Percentiles rank a stretch among this genome's conserved stretches.
Conservation (phyloP, 2,329 filamentous ascomycete species). For the Microsporum audouinii region DNA sequence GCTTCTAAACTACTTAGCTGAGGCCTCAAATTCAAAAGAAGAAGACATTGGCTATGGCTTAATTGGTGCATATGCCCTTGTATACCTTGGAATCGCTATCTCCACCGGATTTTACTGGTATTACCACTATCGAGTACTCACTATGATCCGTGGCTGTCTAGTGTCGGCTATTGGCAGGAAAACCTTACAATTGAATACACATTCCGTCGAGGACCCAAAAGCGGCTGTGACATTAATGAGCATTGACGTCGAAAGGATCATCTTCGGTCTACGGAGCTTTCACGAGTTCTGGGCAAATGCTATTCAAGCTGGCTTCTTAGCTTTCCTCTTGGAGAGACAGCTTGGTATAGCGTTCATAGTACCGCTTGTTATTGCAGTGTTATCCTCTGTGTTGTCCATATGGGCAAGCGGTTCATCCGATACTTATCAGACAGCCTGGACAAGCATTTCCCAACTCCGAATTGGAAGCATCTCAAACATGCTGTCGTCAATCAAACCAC, state of each 20-base stretch:
- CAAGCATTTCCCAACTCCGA: neutral
- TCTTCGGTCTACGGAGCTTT: constrained; percentile 13
- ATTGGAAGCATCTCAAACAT: neutral
- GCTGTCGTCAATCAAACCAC: constrained; percentile 19
- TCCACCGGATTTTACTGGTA: neutral
- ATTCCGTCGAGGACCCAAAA: neutral
- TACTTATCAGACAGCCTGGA: neutral
- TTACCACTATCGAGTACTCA: neutral
- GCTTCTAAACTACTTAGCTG: neutral
- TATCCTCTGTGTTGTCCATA: neutral
- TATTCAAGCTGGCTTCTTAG: constrained; percentile 6
- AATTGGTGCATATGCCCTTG: neutral
- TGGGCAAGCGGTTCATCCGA: neutral
- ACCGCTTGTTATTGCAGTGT: neutral
- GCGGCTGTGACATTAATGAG: constrained; percentile 18
- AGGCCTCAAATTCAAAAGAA: neutral
- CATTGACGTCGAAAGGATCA: constrained; percentile 18
- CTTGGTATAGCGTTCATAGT: neutral
- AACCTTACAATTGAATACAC: neutral
- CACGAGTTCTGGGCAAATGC: constrained; percentile 18
- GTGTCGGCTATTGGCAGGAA: neutral
- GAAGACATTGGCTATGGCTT: neutral
- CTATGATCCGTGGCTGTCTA: neutral
- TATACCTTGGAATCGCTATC: constrained; percentile 2
- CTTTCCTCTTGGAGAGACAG: neutral